A percentile compares a stretch with the other conserved stretches of the same genome.
These are phyloP conservation scores for Phlegmacium glaucopus DNA, from an alignment of 768 basidiomycete genomes.

Conservation along the genomic window DNA sequence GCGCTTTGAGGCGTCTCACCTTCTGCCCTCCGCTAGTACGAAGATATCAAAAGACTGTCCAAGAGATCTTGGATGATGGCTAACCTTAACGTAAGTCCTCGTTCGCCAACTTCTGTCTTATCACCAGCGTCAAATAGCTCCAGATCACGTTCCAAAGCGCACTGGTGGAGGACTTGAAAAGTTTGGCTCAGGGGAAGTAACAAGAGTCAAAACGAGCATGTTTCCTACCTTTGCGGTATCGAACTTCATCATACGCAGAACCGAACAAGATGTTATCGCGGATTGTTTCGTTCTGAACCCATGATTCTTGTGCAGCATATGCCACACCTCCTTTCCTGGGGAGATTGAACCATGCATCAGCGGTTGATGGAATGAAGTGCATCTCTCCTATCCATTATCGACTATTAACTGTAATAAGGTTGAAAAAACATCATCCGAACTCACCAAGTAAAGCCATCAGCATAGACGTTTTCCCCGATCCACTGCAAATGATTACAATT, in stretches of 20 bases:
- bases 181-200: slow-evolving; percentile 23
- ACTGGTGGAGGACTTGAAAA: slow-evolving; percentile 70
- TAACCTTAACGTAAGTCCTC: slow-evolving; percentile 48
- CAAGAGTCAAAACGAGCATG: neutral
- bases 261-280: slow-evolving; percentile 82
- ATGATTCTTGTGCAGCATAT: slow-evolving; percentile 79
- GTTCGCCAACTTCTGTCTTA: too few relatives aligned
- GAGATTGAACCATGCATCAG: slow-evolving; percentile 59
- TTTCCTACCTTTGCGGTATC: slow-evolving; percentile 57
- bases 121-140: too few relatives aligned
- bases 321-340: slow-evolving; percentile 65
- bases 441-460: slow-evolving; percentile 56
- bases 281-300: slow-evolving; percentile 78
- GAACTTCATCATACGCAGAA: slow-evolving; percentile 63
- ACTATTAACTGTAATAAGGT: slow-evolving; percentile 11
- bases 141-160: too few relatives aligned
- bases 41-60: neutral
- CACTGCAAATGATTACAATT: neutral
- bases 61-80: neutral
- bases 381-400: slow-evolving; percentile 52
- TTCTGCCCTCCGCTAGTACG: slow-evolving; percentile 42
- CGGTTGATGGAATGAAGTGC: slow-evolving; percentile 49
- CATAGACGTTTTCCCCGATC: too few relatives aligned
- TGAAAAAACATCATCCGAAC: neutral
- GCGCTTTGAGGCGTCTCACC: too few relatives aligned